Percentiles rank a stretch among this genome's conserved stretches.
phyloP scores from a whole-genome alignment of 306 rosid genomes.

The Medicago arabica region DNA sequence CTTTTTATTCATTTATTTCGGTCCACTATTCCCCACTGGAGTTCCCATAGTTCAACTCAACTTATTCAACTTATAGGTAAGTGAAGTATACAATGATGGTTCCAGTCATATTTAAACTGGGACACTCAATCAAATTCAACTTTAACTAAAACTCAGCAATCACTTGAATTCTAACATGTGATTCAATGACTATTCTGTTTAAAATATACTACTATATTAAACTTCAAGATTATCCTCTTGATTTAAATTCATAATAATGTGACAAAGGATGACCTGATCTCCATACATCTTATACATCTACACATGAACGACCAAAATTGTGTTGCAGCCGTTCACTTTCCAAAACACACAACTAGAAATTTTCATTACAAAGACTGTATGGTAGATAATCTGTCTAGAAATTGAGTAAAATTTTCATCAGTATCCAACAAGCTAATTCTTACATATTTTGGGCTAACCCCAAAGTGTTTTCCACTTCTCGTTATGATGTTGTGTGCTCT shows the following conservation, averaged over 20 bases:
- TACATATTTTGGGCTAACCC: constrained; percentile 54
- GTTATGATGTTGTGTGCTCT: constrained; percentile 51
- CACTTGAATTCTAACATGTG: no score
- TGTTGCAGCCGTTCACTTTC: not conserved
- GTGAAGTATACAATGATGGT: no score
- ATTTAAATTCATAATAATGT: not conserved
- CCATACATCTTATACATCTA: not conserved
- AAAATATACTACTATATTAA: no score
- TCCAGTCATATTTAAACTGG: no score
- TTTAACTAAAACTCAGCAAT: no score
- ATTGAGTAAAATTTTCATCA: constrained; percentile 47
- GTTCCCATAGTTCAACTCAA: no score
- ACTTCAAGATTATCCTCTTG: not conserved
- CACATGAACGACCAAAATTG: not conserved
- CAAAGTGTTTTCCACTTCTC: constrained; percentile 60
- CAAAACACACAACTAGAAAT: not conserved
- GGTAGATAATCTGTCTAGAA: constrained; percentile 49
- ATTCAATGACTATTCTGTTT: no score
- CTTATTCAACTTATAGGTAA: no score
- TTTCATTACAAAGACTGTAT: constrained; percentile 7
- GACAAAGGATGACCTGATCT: not conserved
- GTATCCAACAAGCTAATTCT: constrained; percentile 62
- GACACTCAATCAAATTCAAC: no score
- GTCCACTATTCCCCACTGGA: no score
- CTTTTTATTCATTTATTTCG: no score